Base-by-base conservation (phyloP, 108 stramenopile species). In the Fragilaria crotonensis region DNA sequence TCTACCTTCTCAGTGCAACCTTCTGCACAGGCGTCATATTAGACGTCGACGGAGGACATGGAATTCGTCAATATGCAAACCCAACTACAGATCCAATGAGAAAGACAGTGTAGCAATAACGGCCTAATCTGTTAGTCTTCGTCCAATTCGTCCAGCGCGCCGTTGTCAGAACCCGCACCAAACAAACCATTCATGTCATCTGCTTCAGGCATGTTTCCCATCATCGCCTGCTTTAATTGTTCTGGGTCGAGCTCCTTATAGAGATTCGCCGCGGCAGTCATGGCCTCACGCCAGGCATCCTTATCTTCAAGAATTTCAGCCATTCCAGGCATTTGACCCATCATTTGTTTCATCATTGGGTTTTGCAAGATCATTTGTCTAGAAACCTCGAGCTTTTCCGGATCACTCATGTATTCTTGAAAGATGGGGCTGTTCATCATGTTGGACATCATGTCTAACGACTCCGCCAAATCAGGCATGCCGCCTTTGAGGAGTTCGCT, bases 281-380 rank as follows among this genome's bases (percentile, higher is more conserved):
- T 88, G 45, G 78, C 72, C 63, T 81, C 72, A 33, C 64, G 41
- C 78, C 80, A 88, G 19, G 67, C 74, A 14, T 60, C 78, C 41
- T 64, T 64, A 48, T 79, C 68, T 30, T 80, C 72, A 32, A 92
- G 64, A 30, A 92, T 68, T 57, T 92, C 90, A 20, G 72, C 75
- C 72, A 92, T 87, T 21, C n/a, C 90, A 7, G 90, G 90, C 75
- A 91, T 79, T 21, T 66, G 51, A n/a, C 64, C 49, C 86, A 92
- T 86, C 71, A 84, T 84, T 26, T 58, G 23, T 67, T 83, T 87
- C 52, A 88, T 64, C 81, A 88, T 88, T 31, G 90, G 90, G 72
- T 88, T 92, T 1, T 72, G 52, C 41, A 92, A 63, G 45, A 92
- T 84, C 71, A 83, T 84, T 60, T 88, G 85, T 2, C 90, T 75